Conservation (phyloP, 2,329 filamentous ascomycete species). For the Colletotrichum cordylinicola region DNA sequence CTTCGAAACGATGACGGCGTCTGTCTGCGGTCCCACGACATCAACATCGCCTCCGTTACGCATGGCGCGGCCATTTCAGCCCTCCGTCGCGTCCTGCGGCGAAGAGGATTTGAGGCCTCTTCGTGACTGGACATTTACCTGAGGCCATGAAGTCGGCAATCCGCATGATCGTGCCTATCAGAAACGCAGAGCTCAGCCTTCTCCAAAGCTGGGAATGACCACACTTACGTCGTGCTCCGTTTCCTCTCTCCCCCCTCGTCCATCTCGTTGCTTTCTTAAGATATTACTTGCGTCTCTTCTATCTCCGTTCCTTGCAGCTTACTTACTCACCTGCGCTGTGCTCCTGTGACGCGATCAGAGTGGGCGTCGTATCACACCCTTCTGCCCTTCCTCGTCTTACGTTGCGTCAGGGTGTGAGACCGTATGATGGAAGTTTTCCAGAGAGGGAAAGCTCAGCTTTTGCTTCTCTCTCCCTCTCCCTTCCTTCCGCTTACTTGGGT, state of each 20-base stretch:
- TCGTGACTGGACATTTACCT: background rate
- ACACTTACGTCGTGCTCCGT: background rate
- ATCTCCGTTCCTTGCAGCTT: conserved; percentile 4
- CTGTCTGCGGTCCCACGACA: background rate
- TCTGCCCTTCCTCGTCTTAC: background rate
- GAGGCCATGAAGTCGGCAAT: background rate
- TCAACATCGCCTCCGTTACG: background rate
- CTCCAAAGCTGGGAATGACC: background rate
- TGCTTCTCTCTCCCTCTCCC: background rate
- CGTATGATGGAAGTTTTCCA: background rate
- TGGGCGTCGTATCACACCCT: background rate
- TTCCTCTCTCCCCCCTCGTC: background rate
- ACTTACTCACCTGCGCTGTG: background rate
- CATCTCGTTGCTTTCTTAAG: background rate
- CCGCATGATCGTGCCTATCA: conserved; percentile 18
- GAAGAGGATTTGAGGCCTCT: background rate
- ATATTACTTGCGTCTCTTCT: background rate
- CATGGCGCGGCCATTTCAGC: background rate
- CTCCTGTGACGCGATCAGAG: background rate
- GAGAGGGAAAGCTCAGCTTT: background rate
- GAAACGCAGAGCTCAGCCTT: background rate
- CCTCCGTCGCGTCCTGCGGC: background rate
- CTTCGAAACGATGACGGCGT: background rate
- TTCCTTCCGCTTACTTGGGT: background rate
- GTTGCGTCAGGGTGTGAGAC: background rate